Evolutionary conservation across 257 asterid genomes (phyloP).

Genomic region (Penstemon eatonii): DNA sequence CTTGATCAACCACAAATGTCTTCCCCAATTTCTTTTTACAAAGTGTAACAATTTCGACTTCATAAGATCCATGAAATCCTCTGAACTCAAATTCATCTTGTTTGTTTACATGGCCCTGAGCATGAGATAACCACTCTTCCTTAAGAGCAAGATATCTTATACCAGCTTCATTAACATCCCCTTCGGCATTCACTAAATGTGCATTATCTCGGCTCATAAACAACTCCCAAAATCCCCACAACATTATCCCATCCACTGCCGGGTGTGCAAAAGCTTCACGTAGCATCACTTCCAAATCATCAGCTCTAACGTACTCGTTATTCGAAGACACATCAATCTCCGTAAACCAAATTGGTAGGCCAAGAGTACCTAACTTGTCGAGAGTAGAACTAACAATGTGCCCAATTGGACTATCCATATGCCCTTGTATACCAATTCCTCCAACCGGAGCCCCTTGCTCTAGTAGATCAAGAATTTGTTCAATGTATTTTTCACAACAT

Average conservation of each 20-base stretch:
- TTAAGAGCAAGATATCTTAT: slow-evolving; percentile 56
- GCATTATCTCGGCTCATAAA: slow-evolving; percentile 73
- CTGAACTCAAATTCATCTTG: slow-evolving; percentile 57
- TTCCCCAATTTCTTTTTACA: slow-evolving; percentile 39
- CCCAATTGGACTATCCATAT: slow-evolving; percentile 74
- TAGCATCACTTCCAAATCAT: slow-evolving; percentile 83
- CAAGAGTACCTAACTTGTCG: slow-evolving; percentile 64
- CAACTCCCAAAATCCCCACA: slow-evolving; percentile 97
- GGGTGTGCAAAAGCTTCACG: slow-evolving; percentile 91
- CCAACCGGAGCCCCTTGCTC: slow-evolving; percentile 83
- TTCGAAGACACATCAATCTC: slow-evolving; percentile 75
- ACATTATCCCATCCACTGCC: slow-evolving; percentile 76
- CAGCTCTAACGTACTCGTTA: slow-evolving; percentile 75
- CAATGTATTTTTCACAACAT: slow-evolving; percentile 64
- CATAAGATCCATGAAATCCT: slow-evolving; percentile 80
- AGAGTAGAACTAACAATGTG: slow-evolving; percentile 72
- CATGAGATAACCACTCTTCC: slow-evolving; percentile 68
- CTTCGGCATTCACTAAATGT: slow-evolving; percentile 74
- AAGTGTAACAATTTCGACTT: slow-evolving; percentile 40
- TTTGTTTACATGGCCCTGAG: slow-evolving; percentile 55
- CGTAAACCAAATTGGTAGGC: slow-evolving; percentile 91
- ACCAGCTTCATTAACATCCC: slow-evolving; percentile 79
- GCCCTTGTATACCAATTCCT: slow-evolving; percentile 96
- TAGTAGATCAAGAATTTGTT: slow-evolving; percentile 71
- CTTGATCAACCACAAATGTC: slow-evolving; percentile 66